Conservation (phyloP, 306 rosid species). For the Cucumis sativus region Cucumber_9930_V3 NC_026656.2:2298501-2299000, state of each 20-base stretch:
- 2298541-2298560: slow-evolving; percentile 3
- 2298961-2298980: slow-evolving; percentile 29
- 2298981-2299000: slow-evolving; percentile 50
- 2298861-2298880: slow-evolving; percentile 68
- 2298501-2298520: slow-evolving; percentile 42
- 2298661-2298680: slow-evolving; percentile 17
- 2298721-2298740: not conserved
- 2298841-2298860: slow-evolving; percentile 92
- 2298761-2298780: slow-evolving; percentile 6
- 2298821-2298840: slow-evolving; percentile 66
- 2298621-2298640: slow-evolving; percentile 12
- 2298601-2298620: slow-evolving; percentile 11
- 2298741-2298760: not conserved
- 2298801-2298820: slow-evolving; percentile 78
- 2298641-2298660: slow-evolving; percentile 13
- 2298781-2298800: slow-evolving; percentile 68
- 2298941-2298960: slow-evolving; percentile 51
- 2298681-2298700: not conserved
- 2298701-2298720: not conserved
- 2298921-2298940: slow-evolving; percentile 74
- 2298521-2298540: slow-evolving; percentile 13
- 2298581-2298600: slow-evolving; percentile 11
- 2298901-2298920: slow-evolving; percentile 70
- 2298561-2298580: slow-evolving; percentile 11
- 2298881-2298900: slow-evolving; percentile 56